These are phyloP conservation scores for Lasiodiplodia gonubiensis DNA, from an alignment of 2,329 filamentous ascomycete genomes.

Conservation along the genomic window DNA sequence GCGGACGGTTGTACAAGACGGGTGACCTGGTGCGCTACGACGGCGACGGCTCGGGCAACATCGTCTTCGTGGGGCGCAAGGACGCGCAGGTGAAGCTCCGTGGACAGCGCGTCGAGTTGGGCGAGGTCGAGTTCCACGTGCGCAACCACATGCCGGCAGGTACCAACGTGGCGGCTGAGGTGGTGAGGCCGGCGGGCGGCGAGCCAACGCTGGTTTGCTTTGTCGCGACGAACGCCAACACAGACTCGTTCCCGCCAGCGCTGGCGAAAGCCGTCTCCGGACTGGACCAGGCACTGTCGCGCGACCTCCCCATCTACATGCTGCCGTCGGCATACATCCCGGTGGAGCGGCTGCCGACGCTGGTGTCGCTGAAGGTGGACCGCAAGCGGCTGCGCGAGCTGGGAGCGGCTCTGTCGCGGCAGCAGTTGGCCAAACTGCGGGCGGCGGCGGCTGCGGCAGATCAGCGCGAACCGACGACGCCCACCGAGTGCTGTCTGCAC, in stretches of 20 bases:
- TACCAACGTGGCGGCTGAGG: constrained; percentile 49
- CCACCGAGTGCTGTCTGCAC: constrained; percentile 12
- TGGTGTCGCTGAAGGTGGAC: constrained; percentile 52
- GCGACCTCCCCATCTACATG: constrained; percentile 43
- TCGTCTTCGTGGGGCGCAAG: constrained; percentile 66
- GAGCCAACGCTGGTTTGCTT: not conserved
- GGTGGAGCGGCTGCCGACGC: constrained; percentile 49
- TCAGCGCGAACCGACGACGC: not conserved
- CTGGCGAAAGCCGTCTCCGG: not conserved
- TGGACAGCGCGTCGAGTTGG: constrained; percentile 46
- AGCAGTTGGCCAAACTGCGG: constrained; percentile 28
- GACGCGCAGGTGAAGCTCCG: constrained; percentile 50
- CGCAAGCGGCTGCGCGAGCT: constrained; percentile 34
- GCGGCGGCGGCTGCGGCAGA: not conserved
- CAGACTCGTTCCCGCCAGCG: not conserved
- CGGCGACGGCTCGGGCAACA: constrained; percentile 33
- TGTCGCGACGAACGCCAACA: not conserved
- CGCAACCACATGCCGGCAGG: not conserved
- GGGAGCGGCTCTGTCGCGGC: constrained; percentile 30
- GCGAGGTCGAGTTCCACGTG: constrained; percentile 46
- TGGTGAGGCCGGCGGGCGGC: constrained; percentile 45
- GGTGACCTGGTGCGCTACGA: constrained; percentile 33
- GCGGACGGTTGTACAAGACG: constrained; percentile 28
- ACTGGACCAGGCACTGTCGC: constrained; percentile 26
- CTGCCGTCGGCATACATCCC: constrained; percentile 52